These are phyloP conservation scores for Miscanthus sacchariflorus DNA, from an alignment of 202 grass and related monocot species.

Conservation along the genomic window DNA sequence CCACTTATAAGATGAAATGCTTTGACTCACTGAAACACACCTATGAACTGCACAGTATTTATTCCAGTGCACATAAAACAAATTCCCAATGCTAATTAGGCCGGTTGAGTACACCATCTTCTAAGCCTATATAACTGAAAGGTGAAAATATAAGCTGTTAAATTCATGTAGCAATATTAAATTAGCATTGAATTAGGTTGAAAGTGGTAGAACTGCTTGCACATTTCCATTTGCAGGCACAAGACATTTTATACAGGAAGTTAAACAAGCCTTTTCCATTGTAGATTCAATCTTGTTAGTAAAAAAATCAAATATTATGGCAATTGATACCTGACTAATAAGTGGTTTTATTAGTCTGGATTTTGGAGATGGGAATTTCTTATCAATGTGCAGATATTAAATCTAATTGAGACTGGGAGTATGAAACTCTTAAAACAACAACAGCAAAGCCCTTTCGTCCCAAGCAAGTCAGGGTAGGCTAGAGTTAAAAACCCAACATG, in stretches of 20 bases:
- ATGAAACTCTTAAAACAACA: background rate
- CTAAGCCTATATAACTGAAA: conserved; percentile 28
- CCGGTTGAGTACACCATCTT: conserved; percentile 5
- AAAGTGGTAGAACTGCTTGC: conserved; percentile 22
- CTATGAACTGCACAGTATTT: background rate
- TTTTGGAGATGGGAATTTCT: conserved; percentile 11
- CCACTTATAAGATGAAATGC: conserved; percentile 18
- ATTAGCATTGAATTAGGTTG: conserved; percentile 1
- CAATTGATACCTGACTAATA: background rate
- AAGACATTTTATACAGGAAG: conserved; percentile 18
- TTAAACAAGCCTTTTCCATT: conserved; percentile 19
- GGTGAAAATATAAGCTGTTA: background rate
- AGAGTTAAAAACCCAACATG: background rate
- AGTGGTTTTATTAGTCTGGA: conserved; percentile 12
- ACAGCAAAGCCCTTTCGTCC: background rate
- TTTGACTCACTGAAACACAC: conserved; percentile 22
- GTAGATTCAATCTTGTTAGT: conserved; percentile 18
- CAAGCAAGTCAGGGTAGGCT: background rate
- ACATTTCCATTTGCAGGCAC: conserved; percentile 12
- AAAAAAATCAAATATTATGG: conserved; percentile 13
- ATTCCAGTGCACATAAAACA: background rate
- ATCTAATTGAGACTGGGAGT: background rate
- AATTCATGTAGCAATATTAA: conserved; percentile 6
- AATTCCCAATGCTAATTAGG: background rate
- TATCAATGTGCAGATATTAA: background rate